Evolutionary conservation across 1,284 basidiomycete genomes (phyloP).

Genomic region (Butyriboletus appendiculatus): DNA sequence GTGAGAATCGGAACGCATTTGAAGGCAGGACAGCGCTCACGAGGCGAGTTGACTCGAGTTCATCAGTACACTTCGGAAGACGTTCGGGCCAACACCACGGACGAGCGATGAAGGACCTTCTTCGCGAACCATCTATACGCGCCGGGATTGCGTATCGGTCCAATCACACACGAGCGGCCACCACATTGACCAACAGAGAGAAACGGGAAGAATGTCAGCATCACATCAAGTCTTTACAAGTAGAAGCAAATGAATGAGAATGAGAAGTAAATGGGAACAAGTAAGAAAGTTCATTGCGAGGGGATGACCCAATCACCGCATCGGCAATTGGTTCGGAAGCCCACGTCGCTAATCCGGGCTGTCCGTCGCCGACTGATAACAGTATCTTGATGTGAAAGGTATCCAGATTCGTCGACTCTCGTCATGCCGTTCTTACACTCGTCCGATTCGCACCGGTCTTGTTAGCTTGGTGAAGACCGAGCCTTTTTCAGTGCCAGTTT

Average conservation of each 20-base stretch:
- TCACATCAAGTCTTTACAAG: neutral
- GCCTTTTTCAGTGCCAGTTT: neutral
- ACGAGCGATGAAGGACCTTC: constrained; percentile 76
- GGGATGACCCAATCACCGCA: neutral
- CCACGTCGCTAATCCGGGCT: neutral
- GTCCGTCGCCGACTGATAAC: neutral
- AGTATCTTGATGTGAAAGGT: neutral
- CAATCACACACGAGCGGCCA: neutral
- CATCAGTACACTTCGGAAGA: constrained; percentile 86
- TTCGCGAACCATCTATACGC: constrained; percentile 73
- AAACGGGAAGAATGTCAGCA: constrained; percentile 8
- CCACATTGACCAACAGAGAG: neutral
- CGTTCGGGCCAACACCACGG: constrained; percentile 85
- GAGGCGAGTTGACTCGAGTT: constrained; percentile 88
- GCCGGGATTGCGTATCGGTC: neutral
- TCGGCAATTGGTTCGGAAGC: neutral
- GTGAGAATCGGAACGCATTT: neutral
- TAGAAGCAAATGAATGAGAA: neutral
- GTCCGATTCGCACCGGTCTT: neutral
- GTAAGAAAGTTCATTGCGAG: neutral
- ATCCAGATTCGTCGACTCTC: neutral
- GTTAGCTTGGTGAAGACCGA: neutral
- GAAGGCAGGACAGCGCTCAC: constrained; percentile 11
- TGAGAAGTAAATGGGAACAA: neutral
- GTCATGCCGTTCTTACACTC: neutral